These are phyloP conservation scores for Aspergillus terreus DNA, from an alignment of 2,329 filamentous ascomycete species.

Conservation along the genomic window DNA sequence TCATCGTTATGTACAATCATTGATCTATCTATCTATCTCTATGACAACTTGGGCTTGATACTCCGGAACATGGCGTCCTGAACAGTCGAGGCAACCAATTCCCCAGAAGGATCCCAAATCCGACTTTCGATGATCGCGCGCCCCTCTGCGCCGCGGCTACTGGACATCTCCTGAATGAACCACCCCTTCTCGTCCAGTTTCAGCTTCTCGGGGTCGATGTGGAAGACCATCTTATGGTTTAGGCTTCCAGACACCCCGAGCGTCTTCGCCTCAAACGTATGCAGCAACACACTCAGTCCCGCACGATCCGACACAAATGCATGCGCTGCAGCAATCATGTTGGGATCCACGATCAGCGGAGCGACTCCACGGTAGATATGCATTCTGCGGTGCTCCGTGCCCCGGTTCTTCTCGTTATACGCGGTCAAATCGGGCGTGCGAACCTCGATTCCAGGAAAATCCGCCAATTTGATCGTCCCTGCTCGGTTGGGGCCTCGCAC, in stretches of 20 bases:
- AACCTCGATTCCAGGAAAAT: background rate
- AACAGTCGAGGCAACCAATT: constrained; percentile 3
- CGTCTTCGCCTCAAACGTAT: constrained; percentile 3
- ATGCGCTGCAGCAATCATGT: constrained; percentile 1
- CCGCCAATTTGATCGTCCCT: background rate
- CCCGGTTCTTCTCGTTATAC: background rate
- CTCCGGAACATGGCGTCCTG: constrained; percentile 6
- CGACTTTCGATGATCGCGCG: constrained; percentile 4
- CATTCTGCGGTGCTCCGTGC: background rate
- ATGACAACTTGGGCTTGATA: background rate
- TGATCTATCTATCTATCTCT: background rate
- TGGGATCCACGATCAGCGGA: background rate
- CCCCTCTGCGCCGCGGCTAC: background rate
- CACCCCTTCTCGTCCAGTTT: background rate
- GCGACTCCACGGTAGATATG: background rate
- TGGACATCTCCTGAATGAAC: constrained; percentile 6
- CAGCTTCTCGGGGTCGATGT: constrained; percentile 6
- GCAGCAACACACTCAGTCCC: background rate
- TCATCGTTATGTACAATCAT: too few species aligned
- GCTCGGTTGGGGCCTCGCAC: background rate
- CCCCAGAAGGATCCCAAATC: constrained; percentile 7
- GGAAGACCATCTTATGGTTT: constrained; percentile 7
- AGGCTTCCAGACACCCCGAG: constrained; percentile 5
- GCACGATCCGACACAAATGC: constrained; percentile 4
- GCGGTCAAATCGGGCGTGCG: background rate